Conservation (phyloP, 768 basidiomycete species). For the Paxillus ammoniavirescens region DNA sequence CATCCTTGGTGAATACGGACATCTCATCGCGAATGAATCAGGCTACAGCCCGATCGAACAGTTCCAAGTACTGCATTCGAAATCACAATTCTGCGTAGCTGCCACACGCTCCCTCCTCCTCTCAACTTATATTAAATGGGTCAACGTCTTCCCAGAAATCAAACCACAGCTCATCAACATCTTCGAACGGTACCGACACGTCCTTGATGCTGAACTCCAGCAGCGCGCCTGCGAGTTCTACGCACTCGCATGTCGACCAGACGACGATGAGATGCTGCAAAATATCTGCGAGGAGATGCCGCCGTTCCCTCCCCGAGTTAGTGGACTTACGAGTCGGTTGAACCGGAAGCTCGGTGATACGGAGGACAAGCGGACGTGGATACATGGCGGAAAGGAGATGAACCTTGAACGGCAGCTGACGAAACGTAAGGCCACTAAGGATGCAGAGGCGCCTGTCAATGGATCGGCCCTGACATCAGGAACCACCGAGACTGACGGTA, state of each 20-base stretch:
- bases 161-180: slow-evolving; percentile 91
- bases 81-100: slow-evolving; percentile 92
- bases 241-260: slow-evolving; percentile 77
- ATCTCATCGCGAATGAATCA: slow-evolving; percentile 92
- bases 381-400: slow-evolving; percentile 91
- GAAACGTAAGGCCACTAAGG: slow-evolving; percentile 47
- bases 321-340: slow-evolving; percentile 81
- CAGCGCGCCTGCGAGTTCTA: slow-evolving; percentile 99
- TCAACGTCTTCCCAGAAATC: slow-evolving; percentile 99
- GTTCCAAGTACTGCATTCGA: slow-evolving; percentile 88
- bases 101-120: slow-evolving; percentile 89
- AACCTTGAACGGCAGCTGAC: slow-evolving; percentile 74
- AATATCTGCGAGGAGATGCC: slow-evolving; percentile 99
- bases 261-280: slow-evolving; percentile 90
- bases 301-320: slow-evolving; percentile 94
- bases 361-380: slow-evolving; percentile 95
- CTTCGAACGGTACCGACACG: slow-evolving; percentile 96
- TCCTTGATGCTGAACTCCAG: slow-evolving; percentile 94
- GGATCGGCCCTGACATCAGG: slow-evolving; percentile 37
- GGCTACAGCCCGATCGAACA: slow-evolving; percentile 95
- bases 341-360: slow-evolving; percentile 89
- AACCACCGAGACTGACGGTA: slow-evolving; percentile 44
- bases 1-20: slow-evolving; percentile 97
- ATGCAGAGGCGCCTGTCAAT: slow-evolving; percentile 31
- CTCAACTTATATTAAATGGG: slow-evolving; percentile 99